Base-by-base conservation (phyloP, 805 yeast species). In the Schwanniomyces yamadae region DNA sequence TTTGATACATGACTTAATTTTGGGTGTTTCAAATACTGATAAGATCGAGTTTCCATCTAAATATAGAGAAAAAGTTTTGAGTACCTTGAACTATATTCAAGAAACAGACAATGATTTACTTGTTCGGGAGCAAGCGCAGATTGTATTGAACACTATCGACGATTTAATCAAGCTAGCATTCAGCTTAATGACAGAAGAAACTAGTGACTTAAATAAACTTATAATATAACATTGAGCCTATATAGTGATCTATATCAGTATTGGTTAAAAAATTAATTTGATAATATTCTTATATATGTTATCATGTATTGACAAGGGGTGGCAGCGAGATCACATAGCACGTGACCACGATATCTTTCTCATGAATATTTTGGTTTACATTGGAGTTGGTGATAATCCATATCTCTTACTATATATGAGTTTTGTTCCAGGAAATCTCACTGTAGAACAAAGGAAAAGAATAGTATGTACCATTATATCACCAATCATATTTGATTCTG, bases 1-100 rank as follows among this genome's bases (percentile, higher is more conserved):
- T 9, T 57, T 89, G 16, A 60, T 87, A 2, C 69, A 74, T 44
- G 91, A 83, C 52, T 56, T 84, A 34, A 54, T 83, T 2, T 25
- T 61, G n/a, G 73, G 72, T 3, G 65, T 71, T 2, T 62, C 74
- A 5, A 58, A 62, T 31, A 58, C 76, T 2, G 77, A 76, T 4
- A 56, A 74, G 8, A 62, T 70, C 2, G 62, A 73, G 8, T 66
- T 82, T 21, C 80, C 89, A 0, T 52, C 55, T 7, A 61, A 65
- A 0, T 75, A 77, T 50, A 72, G 74, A 21, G 48, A 49, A 2
- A 71, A 66, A 39, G 57, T 79, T 5, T 53, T 68, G 22, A 55
- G 57, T 1, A 35, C 65, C 2, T 59, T 84, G 33, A 64, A 58
- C 13, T 80, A 75, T 48, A 57, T 69, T 2, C 44, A 49, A 22